Percentiles rank a stretch among this genome's conserved stretches.
Evolutionary conservation across 768 basidiomycete species (phyloP).

Genomic region (Leucocoprinus birnbaumii): DNA sequence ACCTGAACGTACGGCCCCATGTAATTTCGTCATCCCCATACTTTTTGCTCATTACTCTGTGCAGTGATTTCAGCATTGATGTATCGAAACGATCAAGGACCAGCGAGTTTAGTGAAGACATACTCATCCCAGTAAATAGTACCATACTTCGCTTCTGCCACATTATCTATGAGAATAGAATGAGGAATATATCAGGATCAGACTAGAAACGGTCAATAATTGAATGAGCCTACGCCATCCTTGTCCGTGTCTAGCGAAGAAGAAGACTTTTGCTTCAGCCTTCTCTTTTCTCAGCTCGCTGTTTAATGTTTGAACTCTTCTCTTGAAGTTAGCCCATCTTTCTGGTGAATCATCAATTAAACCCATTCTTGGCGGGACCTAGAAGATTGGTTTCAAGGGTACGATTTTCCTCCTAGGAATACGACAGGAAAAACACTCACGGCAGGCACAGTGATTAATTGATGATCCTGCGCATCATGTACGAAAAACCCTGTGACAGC

Average conservation of each 20-base stretch:
- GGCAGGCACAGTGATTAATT: conserved; percentile 2
- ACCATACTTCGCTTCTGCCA: conserved; percentile 58
- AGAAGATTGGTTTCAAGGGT: no score
- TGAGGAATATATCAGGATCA: neutral
- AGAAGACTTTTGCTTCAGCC: conserved; percentile 56
- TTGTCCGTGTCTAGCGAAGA: conserved; percentile 69
- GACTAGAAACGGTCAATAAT: neutral
- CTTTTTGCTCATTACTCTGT: conserved; percentile 59
- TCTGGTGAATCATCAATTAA: conserved; percentile 46
- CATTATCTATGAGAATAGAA: conserved; percentile 49
- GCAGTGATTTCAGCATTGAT: no score
- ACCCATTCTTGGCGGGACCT: conserved; percentile 63
- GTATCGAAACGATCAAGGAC: no score
- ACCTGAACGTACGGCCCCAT: conserved; percentile 68
- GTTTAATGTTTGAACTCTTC: conserved; percentile 40
- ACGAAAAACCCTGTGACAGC: conserved; percentile 9
- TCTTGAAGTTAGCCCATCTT: conserved; percentile 47
- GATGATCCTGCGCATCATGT: conserved; percentile 4
- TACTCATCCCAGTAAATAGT: conserved; percentile 60
- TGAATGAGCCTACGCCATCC: conserved; percentile 63
- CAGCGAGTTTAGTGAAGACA: conserved; percentile 16
- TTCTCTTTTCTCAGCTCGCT: conserved; percentile 22
- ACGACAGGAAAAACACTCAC: no score
- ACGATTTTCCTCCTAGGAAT: no score
- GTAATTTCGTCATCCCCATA: conserved; percentile 60